Percentiles rank a stretch among this genome's conserved stretches.
These are phyloP conservation scores for Porogramme epimiltina DNA, from an alignment of 1,284 basidiomycete genomes.

Conservation along the genomic window DNA sequence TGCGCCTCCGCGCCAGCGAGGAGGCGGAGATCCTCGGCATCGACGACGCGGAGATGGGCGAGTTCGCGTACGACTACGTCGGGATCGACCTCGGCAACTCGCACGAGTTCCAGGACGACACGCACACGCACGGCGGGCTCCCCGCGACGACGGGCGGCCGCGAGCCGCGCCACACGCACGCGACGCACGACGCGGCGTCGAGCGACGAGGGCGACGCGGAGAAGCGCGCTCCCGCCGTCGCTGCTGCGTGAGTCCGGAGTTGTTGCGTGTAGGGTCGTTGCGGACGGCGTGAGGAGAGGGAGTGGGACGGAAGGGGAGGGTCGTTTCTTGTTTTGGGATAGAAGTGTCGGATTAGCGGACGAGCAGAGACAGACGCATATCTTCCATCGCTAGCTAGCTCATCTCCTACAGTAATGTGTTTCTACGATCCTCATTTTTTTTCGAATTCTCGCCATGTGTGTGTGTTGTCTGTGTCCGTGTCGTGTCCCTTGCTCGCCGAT, in stretches of 20 bases:
- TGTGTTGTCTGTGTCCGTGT: too few species aligned
- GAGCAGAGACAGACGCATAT: too few species aligned
- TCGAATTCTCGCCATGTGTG: too few species aligned
- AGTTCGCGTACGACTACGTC: constrained; percentile 92
- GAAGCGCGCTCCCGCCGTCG: constrained; percentile 8
- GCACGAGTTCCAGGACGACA: constrained; percentile 29
- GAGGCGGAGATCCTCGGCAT: constrained; percentile 91
- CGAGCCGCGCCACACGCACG: constrained; percentile 25
- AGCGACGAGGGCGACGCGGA: constrained; percentile 19
- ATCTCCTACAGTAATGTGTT: too few species aligned
- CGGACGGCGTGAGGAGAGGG: too few species aligned
- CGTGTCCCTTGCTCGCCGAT: too few species aligned
- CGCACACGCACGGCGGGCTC: constrained; percentile 29
- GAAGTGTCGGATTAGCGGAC: too few species aligned
- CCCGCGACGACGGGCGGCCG: constrained; percentile 30
- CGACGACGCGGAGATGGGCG: constrained; percentile 93
- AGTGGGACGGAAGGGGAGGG: too few species aligned
- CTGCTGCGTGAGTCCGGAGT: background rate
- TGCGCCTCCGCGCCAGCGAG: constrained; percentile 78
- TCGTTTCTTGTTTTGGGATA: too few species aligned
- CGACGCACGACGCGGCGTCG: constrained; percentile 15
- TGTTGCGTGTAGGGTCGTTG: too few species aligned
- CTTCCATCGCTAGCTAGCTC: too few species aligned
- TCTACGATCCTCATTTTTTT: too few species aligned
- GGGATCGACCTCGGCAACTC: constrained; percentile 43